Percentiles rank a stretch among this genome's conserved stretches.
These are phyloP conservation scores for Coleophoma cylindrospora DNA, from an alignment of 2,329 filamentous ascomycete species.

Conservation along the genomic window DNA sequence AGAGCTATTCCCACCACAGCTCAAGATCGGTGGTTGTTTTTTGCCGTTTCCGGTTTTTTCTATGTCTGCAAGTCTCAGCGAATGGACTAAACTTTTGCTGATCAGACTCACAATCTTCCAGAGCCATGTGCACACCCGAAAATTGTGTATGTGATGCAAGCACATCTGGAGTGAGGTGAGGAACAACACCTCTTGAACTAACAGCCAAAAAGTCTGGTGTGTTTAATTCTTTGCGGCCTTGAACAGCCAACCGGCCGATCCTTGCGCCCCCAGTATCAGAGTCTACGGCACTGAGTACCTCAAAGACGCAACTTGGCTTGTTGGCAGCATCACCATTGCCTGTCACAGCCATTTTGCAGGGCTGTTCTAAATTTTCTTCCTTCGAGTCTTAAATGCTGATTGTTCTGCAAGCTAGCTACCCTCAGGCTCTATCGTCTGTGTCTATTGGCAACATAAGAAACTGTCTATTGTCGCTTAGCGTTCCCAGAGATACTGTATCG, in stretches of 20 bases:
- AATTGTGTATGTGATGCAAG: conserved; percentile 61
- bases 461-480: conserved; percentile 2
- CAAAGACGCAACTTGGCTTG: conserved; percentile 7
- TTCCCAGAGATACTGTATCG: conserved; percentile 3
- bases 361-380: neutral
- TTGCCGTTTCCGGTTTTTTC: conserved; percentile 39
- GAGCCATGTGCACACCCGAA: conserved; percentile 68
- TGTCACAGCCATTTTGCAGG: conserved; percentile 3
- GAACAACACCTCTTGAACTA: conserved; percentile 78
- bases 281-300: conserved; percentile 15
- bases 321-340: neutral
- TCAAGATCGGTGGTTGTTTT: conserved; percentile 40
- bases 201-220: conserved; percentile 81
- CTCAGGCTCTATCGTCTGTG: conserved; percentile 13
- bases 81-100: no score
- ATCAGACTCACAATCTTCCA: conserved; percentile 80
- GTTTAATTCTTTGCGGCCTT: conserved; percentile 58
- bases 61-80: conserved; percentile 37
- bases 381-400: conserved; percentile 4
- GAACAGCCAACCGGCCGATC: conserved; percentile 45
- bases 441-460: conserved; percentile 1
- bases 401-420: conserved; percentile 21
- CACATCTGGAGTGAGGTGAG: conserved; percentile 86
- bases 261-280: conserved; percentile 12
- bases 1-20: conserved; percentile 25